Conservation (phyloP, 2,329 filamentous ascomycete species). For the Claviceps arundinis region DNA sequence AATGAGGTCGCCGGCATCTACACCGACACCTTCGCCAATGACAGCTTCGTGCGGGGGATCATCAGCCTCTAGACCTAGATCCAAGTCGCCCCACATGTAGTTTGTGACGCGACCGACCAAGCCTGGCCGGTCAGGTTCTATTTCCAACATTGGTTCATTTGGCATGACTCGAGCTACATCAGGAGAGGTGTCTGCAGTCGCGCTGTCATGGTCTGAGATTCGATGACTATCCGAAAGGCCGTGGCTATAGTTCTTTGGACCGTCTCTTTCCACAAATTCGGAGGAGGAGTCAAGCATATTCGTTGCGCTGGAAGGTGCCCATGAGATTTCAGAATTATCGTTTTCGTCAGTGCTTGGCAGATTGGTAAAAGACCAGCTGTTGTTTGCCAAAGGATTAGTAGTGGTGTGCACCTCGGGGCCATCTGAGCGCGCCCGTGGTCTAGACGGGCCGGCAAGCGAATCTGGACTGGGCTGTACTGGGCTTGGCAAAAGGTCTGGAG, state of each 20-base stretch:
- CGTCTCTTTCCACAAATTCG: neutral
- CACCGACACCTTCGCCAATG: constrained; percentile 21
- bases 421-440: constrained; percentile 44
- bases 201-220: constrained; percentile 1
- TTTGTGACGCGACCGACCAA: constrained; percentile 31
- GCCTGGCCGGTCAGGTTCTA: constrained; percentile 10
- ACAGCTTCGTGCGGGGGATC: constrained; percentile 11
- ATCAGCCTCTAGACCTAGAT: constrained; percentile 19
- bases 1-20: constrained; percentile 43
- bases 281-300: neutral
- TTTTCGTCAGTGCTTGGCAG: constrained; percentile 17
- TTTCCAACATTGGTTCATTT: constrained; percentile 5
- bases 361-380: constrained; percentile 45
- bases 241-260: neutral
- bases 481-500: constrained; percentile 4
- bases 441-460: constrained; percentile 13
- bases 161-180: constrained; percentile 5
- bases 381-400: constrained; percentile 42
- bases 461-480: constrained; percentile 5
- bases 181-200: constrained; percentile 1
- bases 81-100: constrained; percentile 49
- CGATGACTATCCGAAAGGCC: neutral
- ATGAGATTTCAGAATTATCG: constrained; percentile 4
- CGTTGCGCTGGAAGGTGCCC: neutral
- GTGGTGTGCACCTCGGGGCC: constrained; percentile 32